phyloP scores from a whole-genome alignment of 2,329 filamentous ascomycete genomes.

The Cyphellophora attinorum region DNA sequence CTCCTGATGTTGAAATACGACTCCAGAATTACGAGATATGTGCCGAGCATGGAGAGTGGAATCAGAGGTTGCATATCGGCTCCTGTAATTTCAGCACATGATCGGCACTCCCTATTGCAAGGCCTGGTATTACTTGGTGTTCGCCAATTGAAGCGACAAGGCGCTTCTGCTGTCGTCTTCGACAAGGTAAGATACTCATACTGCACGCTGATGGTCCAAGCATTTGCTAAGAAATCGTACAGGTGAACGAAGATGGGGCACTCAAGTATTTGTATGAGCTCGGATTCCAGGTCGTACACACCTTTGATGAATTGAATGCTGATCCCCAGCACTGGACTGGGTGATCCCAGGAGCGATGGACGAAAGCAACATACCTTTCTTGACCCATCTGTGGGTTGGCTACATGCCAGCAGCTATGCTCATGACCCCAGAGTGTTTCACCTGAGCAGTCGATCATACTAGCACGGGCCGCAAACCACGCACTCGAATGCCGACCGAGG shows the following conservation, averaged over 20 bases:
- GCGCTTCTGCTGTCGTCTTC: constrained; percentile 61
- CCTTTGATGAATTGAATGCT: constrained; percentile 70
- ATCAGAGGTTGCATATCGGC: constrained; percentile 69
- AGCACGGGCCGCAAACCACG: too few species aligned
- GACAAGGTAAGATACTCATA: constrained; percentile 60
- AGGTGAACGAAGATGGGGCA: constrained; percentile 64
- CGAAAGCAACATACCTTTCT: too few species aligned
- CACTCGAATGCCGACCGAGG: too few species aligned
- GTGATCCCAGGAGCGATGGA: too few species aligned
- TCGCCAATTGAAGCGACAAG: constrained; percentile 71
- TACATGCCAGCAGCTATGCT: too few species aligned
- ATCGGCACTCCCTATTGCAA: constrained; percentile 65
- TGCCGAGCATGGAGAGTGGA: constrained; percentile 54
- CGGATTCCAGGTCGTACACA: constrained; percentile 71
- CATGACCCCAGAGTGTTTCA: too few species aligned
- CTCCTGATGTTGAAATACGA: constrained; percentile 68
- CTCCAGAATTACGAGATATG: constrained; percentile 57
- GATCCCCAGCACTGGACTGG: constrained; percentile 54
- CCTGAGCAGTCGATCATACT: too few species aligned
- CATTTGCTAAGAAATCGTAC: background rate
- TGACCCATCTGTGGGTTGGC: too few species aligned
- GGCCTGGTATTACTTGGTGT: constrained; percentile 72
- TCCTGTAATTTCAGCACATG: constrained; percentile 62
- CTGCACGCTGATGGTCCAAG: background rate
- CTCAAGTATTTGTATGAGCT: constrained; percentile 66